Evolutionary conservation across 345 rosid genomes (phyloP).

Genomic region (Xanthoceras sorbifolium): DNA sequence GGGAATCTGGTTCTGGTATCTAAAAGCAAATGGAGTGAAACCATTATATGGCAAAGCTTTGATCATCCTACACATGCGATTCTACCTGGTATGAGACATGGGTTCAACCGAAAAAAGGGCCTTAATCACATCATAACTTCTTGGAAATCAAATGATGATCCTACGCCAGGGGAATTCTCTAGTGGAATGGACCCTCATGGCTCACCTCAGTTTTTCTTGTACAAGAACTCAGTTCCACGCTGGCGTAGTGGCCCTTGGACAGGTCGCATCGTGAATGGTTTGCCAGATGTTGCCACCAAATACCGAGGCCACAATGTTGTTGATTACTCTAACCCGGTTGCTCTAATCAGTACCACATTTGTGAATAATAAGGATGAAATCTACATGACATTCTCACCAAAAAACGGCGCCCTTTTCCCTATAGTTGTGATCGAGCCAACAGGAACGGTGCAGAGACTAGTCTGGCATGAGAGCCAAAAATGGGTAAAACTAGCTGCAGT

Average conservation of each 20-base stretch:
- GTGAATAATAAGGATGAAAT: not conserved
- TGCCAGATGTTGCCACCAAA: not conserved
- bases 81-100: conserved; percentile 24
- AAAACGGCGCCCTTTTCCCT: not conserved
- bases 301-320: not conserved
- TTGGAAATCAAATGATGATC: conserved; percentile 32
- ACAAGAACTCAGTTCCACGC: not conserved
- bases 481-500: conserved; percentile 10
- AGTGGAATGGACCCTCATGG: not conserved
- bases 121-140: conserved; percentile 20
- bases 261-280: not conserved
- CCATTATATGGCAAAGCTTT: conserved; percentile 39
- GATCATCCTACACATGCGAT: conserved; percentile 30
- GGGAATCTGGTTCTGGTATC: conserved; percentile 29
- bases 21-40: not conserved
- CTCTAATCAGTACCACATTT: not conserved
- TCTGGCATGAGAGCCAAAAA: conserved; percentile 7
- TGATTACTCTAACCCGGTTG: not conserved
- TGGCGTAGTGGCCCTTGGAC: conserved; percentile 24
- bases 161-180: conserved; percentile 15
- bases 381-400: not conserved
- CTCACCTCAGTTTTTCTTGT: not conserved
- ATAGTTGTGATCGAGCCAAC: not conserved
- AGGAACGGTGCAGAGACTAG: not conserved
- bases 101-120: conserved; percentile 25